Base-by-base conservation (phyloP, 192 early-diverging fungal genomes). In the Chytriomyces sp. region DNA sequence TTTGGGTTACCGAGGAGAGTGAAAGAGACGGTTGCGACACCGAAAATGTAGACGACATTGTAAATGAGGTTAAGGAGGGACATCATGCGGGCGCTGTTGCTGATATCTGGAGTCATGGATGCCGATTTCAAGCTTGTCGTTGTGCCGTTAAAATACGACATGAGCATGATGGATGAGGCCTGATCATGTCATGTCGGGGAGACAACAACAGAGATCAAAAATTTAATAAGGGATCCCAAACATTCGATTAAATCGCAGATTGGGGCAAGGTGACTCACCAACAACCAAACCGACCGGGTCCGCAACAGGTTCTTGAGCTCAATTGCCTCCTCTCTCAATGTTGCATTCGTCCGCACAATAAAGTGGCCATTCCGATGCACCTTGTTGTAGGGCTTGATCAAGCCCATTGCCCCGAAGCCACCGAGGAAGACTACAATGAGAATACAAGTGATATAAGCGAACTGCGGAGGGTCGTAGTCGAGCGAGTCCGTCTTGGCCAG, bases 121-220 rank as follows among this genome's bases (percentile, higher is more conserved):
- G 39, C 65, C 5, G 65, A 33, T 26, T 5, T 7, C 19, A 68
- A 26, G 37, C 28, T n/a, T 17, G 36, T 10, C 0, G 54, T 56
- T 17, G 65, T 14, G 26, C 65, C 65, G 52, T 30, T 30, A 39
- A 55, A 68, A 19, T 55, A 68, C n/a, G 65, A 30, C 44, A 68
- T 55, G 28, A 52, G 33, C 7, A n/a, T 30, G 22, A 55, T 55
- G 44, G n/a, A 30, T 30, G 65, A 25, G 52, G 14, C 17, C 30
- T 58, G 14, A 0, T 58, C 12, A n/a, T 49, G 10, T 49, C n/a
- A n/a, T n/a, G n/a, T n/a, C n/a, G n/a, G n/a, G n/a, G n/a, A n/a
- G n/a, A n/a, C n/a, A n/a, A n/a, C n/a, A n/a, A n/a, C n/a, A n/a
- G n/a, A n/a, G 41, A 49, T 49, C 22, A 22, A 49, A n/a, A n/a